phyloP scores from a whole-genome alignment of 352 stramenopile genomes.

The Phytopythium oedochilum region DNA sequence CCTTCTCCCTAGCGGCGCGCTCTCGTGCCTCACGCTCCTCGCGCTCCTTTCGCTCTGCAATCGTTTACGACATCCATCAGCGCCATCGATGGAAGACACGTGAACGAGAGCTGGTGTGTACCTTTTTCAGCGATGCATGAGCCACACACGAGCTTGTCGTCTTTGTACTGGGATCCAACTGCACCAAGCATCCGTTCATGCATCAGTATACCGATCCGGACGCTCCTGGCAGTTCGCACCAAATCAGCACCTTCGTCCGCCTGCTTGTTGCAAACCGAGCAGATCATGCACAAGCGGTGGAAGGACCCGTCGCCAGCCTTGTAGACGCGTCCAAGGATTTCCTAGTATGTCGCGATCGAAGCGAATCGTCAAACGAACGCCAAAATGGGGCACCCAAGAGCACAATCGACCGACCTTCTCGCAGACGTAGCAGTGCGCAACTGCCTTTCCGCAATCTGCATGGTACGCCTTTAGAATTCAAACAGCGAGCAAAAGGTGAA shows the following conservation, averaged over 20 bases:
- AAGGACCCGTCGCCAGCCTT: slow-evolving; percentile 55
- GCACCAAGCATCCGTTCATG: background rate
- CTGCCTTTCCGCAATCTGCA: slow-evolving; percentile 58
- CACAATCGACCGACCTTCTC: slow-evolving; percentile 42
- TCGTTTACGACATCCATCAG: background rate
- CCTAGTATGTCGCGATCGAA: slow-evolving; percentile 13
- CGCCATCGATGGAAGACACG: background rate
- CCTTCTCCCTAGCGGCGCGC: slow-evolving; percentile 35
- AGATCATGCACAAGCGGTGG: slow-evolving; percentile 81
- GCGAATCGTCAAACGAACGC: background rate
- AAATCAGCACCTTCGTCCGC: slow-evolving; percentile 46
- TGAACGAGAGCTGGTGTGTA: slow-evolving; percentile 11
- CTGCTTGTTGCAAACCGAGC: slow-evolving; percentile 62
- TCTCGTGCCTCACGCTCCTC: slow-evolving; percentile 51
- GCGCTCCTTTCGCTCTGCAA: slow-evolving; percentile 39
- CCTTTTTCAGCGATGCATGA: slow-evolving; percentile 44
- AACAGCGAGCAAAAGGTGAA: background rate
- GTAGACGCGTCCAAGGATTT: slow-evolving; percentile 77
- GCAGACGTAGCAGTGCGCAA: slow-evolving; percentile 63
- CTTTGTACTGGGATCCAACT: slow-evolving; percentile 45
- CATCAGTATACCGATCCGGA: background rate
- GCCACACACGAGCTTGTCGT: slow-evolving; percentile 52
- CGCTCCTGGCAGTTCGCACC: too few relatives aligned
- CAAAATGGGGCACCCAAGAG: background rate
- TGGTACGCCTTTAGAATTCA: slow-evolving; percentile 44